Evolutionary conservation across 202 grass and related monocot genomes (phyloP), one percentile per base, ranked within the genome.

Genomic region (Carex sylvatica): DNA sequence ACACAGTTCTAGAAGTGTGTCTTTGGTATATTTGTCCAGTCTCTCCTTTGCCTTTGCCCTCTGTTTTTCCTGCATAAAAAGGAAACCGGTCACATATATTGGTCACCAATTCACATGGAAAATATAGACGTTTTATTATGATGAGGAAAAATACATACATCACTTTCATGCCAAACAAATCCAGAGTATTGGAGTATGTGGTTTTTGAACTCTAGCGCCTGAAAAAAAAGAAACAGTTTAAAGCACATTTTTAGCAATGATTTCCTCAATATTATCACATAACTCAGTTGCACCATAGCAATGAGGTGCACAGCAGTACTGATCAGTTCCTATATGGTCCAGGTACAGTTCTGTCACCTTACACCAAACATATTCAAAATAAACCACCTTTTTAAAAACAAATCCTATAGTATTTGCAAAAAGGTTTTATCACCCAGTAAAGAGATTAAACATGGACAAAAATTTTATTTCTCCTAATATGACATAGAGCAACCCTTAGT

Each of bases 121-220:
- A 65, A 80, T 65, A 74, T 4, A 28, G 16, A 54, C 14, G 15
- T 81, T 20, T 30, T 58, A 36, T 60, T 44, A 44, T 31, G 20
- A 67, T 59, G 26, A 22, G 44, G 18, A 53, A 33, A 86, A 54
- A 23, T 59, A 59, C 90, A 93, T 97, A 99, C 97, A 92, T 99
- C 97, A 76, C 93, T 97, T 79, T 94, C 97, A 65, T 99, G 97
- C 97, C 97, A 99, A 11, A 99, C 97, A 84, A 99, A 99, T 84
- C 97, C 97, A 84, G 97, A 99, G 87, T 93, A 99, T 59, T 99
- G 91, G 67, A 99, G 97, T 80, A 99, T 94, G 75, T 99, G 97
- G 19, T 13, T 83, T 91, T 90, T 90, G 78, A 90, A 90, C 63
- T 90, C 83, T 3, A 56, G 52, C 82, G 82, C 84, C 97, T 99